A percentile compares a stretch with the other conserved stretches of the same genome.
Evolutionary conservation across 768 basidiomycete species (phyloP).

Genomic region (Hygrophorus russula): DNA sequence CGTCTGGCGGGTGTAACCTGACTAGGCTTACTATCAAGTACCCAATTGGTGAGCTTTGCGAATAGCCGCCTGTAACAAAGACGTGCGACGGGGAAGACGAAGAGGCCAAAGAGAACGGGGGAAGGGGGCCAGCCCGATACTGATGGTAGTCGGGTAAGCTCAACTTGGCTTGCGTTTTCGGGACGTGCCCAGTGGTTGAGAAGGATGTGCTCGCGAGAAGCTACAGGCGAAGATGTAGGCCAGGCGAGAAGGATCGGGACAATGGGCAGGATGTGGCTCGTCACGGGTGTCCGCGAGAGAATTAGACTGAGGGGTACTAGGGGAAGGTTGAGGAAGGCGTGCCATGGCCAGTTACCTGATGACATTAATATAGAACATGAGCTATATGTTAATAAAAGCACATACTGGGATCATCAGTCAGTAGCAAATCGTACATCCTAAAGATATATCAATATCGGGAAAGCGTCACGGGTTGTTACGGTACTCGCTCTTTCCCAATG

Average conservation of each 20-base stretch:
- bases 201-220: slow-evolving; percentile 17
- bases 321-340: slow-evolving; percentile 66
- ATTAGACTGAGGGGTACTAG: slow-evolving; percentile 60
- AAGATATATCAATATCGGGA: neutral
- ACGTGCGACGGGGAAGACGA: slow-evolving; percentile 39
- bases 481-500: slow-evolving; percentile 51
- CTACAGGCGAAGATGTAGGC: slow-evolving; percentile 29
- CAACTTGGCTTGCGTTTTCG: slow-evolving; percentile 23
- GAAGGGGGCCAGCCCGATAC: slow-evolving; percentile 44
- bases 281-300: slow-evolving; percentile 41
- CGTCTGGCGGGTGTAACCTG: slow-evolving; percentile 14
- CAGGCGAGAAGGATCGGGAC: slow-evolving; percentile 37
- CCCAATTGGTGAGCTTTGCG: slow-evolving; percentile 27
- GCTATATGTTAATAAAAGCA: neutral
- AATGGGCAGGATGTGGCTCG: slow-evolving; percentile 22
- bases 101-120: slow-evolving; percentile 41
- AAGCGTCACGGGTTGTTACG: neutral
- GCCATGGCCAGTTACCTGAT: slow-evolving; percentile 57
- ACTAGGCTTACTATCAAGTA: slow-evolving; percentile 29
- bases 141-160: slow-evolving; percentile 12
- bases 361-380: neutral
- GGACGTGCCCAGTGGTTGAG: slow-evolving; percentile 23
- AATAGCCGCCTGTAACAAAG: slow-evolving; percentile 31
- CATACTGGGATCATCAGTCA: slow-evolving; percentile 48
- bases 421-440: slow-evolving; percentile 52